Base-by-base conservation (phyloP, 78 protist genomes). In the Dictyostelium brefeldianum region DNA sequence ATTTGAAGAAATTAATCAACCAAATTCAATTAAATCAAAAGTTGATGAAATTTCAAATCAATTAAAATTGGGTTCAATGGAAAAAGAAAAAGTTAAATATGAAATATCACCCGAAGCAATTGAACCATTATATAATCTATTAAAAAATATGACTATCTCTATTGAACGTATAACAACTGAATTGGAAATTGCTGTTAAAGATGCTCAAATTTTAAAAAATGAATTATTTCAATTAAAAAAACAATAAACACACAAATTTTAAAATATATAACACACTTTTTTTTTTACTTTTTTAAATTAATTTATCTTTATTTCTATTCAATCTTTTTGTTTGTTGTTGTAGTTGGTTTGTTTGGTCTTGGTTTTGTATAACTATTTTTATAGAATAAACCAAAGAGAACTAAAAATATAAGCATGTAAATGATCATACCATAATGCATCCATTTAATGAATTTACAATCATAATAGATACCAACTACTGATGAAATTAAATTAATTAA, bases 311-410 rank as follows among this genome's bases (percentile, higher is more conserved):
- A 7, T 56, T 56, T 56, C n/a, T 56, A 62, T 62, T 62, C 43
- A 25, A 62, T 62, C 25, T 62, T 62, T 36, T 62, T 62, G n/a
- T 22, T 12, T 9, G 12, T 57, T 57, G 75, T 31, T 9, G 12
- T 57, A n/a, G 75, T 31, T 67, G 56, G 17, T 73, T 46, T 73
- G 11, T 59, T 59, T 36, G 43, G 43, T 15, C 46, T 73, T 73
- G 78, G 54, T 43, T 71, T 17, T 7, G 79, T n/a, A 73, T 95
- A 89, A 12, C 89, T 14, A 1, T 69, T 41, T 8, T 22, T 1
- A 78, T 95, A 95, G 74, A 95, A 95, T 48, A 79, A 17, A 12
- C 81, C 82, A 85, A 95, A 95, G 47, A 95, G 78, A 11, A 80
- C 6, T 9, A 95, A 20, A 74, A 95, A 53, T 6, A 69, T 36